A percentile compares a stretch with the other conserved stretches of the same genome.
Conservation (phyloP, 495 filamentous ascomycete species). For the Pyronema domesticum region DNA sequence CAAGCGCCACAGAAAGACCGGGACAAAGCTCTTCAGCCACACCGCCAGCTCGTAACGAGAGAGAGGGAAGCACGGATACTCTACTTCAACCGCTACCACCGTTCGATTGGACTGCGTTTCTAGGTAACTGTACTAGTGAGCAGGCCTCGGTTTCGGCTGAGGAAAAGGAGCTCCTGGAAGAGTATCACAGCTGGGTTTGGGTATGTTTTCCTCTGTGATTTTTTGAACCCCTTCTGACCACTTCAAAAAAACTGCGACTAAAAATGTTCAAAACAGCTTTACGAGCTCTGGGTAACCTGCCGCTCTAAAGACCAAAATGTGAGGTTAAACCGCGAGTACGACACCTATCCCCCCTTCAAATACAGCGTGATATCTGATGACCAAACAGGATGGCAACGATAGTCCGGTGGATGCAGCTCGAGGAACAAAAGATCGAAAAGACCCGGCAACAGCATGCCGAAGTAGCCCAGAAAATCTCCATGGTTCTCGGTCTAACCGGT, state of each 20-base stretch:
- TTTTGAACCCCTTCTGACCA: background rate
- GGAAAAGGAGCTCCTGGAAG: background rate
- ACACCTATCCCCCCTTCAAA: background rate
- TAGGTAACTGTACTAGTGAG: background rate
- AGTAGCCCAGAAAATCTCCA: background rate
- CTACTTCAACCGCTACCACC: background rate
- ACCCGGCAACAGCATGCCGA: background rate
- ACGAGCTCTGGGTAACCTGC: background rate
- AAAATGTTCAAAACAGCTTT: background rate
- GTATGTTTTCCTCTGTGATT: background rate
- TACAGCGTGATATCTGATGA: background rate
- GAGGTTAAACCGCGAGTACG: background rate
- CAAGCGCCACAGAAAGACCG: too few species aligned
- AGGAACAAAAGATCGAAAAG: background rate
- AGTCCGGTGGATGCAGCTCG: background rate
- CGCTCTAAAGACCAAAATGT: background rate
- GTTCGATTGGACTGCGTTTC: background rate
- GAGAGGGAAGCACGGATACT: background rate
- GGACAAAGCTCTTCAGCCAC: too few species aligned
- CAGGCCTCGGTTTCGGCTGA: background rate
- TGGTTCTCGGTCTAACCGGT: background rate
- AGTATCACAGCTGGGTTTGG: constrained; percentile 2
- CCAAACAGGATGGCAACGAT: background rate
- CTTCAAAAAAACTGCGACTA: background rate
- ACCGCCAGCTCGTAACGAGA: too few species aligned